phyloP scores from a whole-genome alignment of 176 grass and related monocot species.

The Carex scoparia region DNA sequence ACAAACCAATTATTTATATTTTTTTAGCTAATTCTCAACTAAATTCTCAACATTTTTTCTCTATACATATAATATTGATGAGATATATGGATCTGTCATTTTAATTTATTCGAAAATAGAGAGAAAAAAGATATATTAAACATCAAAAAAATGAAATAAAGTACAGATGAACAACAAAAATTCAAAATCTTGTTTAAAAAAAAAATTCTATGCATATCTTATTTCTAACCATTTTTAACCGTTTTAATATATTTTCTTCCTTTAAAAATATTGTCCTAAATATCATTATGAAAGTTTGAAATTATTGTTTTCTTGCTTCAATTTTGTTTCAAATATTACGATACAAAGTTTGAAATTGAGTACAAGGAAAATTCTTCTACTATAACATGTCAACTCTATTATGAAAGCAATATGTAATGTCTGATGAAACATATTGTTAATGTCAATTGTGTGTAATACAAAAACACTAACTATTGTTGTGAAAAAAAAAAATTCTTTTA shows the following conservation, averaged over 20 bases:
- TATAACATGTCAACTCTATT: not conserved
- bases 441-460: not conserved
- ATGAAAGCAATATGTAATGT: not conserved
- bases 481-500: not conserved
- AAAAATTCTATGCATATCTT: too few species aligned
- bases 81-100: too few species aligned
- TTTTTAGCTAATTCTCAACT: not conserved
- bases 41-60: not conserved
- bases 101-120: too few species aligned
- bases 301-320: not conserved
- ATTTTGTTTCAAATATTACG: too few species aligned
- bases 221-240: too few species aligned
- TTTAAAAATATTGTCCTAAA: not conserved
- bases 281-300: not conserved
- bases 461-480: not conserved
- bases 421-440: not conserved
- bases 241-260: not conserved
- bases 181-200: too few species aligned
- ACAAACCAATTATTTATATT: not conserved
- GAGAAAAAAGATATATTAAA: too few species aligned
- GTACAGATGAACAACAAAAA: too few species aligned
- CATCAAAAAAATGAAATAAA: too few species aligned
- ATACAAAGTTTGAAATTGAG: too few species aligned
- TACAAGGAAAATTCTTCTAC: too few species aligned
- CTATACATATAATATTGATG: too few species aligned